These are phyloP conservation scores for Suillus weaverae DNA, from an alignment of 768 basidiomycete species.

Conservation along the genomic window DNA sequence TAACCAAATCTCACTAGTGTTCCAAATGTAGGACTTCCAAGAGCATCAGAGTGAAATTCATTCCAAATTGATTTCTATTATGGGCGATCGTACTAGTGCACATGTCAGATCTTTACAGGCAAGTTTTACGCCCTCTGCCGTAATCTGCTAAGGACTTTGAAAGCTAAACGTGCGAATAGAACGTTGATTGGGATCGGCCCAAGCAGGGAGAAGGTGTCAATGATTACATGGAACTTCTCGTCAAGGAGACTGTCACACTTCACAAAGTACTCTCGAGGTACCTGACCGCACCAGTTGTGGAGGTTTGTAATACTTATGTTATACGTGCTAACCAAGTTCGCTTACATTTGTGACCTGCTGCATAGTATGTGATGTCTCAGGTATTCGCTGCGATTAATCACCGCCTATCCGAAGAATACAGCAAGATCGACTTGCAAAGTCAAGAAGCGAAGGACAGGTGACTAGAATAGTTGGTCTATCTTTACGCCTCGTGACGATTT, in stretches of 20 bases:
- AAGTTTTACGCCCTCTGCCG: conserved; percentile 21
- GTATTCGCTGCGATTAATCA: conserved; percentile 93
- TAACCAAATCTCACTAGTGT: conserved; percentile 2
- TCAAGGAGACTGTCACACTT: conserved; percentile 93
- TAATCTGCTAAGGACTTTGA: conserved; percentile 1
- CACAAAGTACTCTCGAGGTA: conserved; percentile 96
- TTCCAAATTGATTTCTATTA: conserved; percentile 94
- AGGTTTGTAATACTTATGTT: conserved; percentile 48
- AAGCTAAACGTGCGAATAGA: conserved; percentile 41
- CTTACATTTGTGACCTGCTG: conserved; percentile 17
- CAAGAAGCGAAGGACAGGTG: conserved; percentile 86
- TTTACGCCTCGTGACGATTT: conserved; percentile 19
- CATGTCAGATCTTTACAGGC: conserved; percentile 86
- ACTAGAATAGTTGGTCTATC: conserved; percentile 14
- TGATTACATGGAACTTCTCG: conserved; percentile 89
- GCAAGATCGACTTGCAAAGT: conserved; percentile 76
- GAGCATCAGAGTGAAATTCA: conserved; percentile 99
- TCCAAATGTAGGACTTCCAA: conserved; percentile 77
- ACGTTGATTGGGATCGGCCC: conserved; percentile 74
- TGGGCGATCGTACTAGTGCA: conserved; percentile 88
- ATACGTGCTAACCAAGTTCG: conserved; percentile 14
- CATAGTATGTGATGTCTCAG: conserved; percentile 89
- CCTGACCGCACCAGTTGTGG: conserved; percentile 72
- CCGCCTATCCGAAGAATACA: conserved; percentile 84
- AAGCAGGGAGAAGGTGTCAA: conserved; percentile 66